Percentiles rank a stretch among this genome's conserved stretches.
phyloP scores from a whole-genome alignment of 139 green algal genomes.

The Chlamydomonas incerta region DNA sequence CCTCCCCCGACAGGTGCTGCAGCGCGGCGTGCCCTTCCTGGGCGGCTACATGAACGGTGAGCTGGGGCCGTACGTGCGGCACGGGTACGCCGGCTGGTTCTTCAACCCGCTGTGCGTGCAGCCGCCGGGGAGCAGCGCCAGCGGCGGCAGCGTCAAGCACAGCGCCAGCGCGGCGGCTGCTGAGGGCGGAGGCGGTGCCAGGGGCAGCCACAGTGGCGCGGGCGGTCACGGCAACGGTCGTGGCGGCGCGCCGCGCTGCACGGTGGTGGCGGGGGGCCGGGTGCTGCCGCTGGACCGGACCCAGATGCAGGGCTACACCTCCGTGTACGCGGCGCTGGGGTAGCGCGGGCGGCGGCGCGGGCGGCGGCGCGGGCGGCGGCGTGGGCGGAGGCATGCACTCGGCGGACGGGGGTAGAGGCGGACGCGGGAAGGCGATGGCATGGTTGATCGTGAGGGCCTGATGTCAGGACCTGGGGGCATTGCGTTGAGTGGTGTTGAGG shows the following conservation, averaged over 20 bases:
- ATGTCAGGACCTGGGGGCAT: no score
- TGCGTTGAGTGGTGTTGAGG: no score
- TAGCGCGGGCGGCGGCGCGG: background rate
- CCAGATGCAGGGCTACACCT: conserved; percentile 33
- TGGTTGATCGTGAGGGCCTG: no score
- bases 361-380: no score
- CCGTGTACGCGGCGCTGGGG: conserved; percentile 29
- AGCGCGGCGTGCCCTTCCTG: conserved; percentile 3
- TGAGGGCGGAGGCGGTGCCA: background rate
- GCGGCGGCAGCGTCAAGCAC: no score
- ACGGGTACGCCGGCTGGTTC: conserved; percentile 19
- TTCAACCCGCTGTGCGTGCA: conserved; percentile 33
- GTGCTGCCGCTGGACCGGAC: conserved; percentile 7
- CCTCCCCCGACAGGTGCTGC: conserved; percentile 44
- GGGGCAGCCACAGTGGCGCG: background rate
- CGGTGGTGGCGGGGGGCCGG: conserved; percentile 1
- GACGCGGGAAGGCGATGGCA: no score
- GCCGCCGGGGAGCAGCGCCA: background rate
- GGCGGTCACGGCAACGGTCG: background rate
- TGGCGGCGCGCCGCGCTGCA: background rate
- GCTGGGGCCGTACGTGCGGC: conserved; percentile 27
- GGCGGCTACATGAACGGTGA: conserved; percentile 40
- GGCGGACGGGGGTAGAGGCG: no score
- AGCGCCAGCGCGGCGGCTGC: background rate
- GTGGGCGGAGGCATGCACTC: no score